phyloP scores from a whole-genome alignment of 176 grass and related monocot species.

The Hyparrhenia diplandra region DNA sequence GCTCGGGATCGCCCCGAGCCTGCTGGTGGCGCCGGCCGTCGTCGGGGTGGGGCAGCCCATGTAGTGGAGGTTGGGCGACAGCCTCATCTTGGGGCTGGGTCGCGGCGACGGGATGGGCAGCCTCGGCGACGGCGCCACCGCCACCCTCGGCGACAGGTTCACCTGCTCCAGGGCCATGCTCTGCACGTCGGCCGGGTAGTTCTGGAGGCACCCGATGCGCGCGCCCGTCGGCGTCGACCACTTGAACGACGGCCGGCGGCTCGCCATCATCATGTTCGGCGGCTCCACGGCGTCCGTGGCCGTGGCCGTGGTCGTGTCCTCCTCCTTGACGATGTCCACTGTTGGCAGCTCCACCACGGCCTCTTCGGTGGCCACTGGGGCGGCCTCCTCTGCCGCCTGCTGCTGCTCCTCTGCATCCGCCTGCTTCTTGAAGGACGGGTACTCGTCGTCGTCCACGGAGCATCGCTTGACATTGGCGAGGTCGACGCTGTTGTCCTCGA shows the following conservation, averaged over 20 bases:
- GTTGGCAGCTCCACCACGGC: not conserved
- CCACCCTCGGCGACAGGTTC: conserved; percentile 72
- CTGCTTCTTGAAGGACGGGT: conserved; percentile 33
- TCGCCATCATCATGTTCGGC: not conserved
- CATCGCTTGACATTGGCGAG: conserved; percentile 85
- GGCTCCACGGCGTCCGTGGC: not conserved
- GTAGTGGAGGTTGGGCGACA: conserved; percentile 69
- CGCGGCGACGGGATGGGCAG: conserved; percentile 77
- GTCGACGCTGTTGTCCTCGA: conserved; percentile 81
- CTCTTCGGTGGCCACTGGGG: not conserved
- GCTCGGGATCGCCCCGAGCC: conserved; percentile 28
- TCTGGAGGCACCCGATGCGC: conserved; percentile 72
- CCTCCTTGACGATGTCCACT: conserved; percentile 28
- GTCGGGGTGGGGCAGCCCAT: conserved; percentile 65
- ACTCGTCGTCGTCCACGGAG: conserved; percentile 84
- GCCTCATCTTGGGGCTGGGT: conserved; percentile 59
- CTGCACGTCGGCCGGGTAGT: conserved; percentile 75
- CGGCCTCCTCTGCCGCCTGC: too few relatives aligned
- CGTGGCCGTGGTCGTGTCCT: not conserved
- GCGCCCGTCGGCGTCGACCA: conserved; percentile 58
- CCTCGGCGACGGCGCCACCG: conserved; percentile 55
- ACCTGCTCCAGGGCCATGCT: conserved; percentile 87
- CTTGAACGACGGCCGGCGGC: conserved; percentile 56
- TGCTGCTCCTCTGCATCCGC: too few relatives aligned
- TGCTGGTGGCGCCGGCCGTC: too few relatives aligned